Base-by-base conservation (phyloP, 1,139 yeast species). In the Sporopachydermia cereana region DNA sequence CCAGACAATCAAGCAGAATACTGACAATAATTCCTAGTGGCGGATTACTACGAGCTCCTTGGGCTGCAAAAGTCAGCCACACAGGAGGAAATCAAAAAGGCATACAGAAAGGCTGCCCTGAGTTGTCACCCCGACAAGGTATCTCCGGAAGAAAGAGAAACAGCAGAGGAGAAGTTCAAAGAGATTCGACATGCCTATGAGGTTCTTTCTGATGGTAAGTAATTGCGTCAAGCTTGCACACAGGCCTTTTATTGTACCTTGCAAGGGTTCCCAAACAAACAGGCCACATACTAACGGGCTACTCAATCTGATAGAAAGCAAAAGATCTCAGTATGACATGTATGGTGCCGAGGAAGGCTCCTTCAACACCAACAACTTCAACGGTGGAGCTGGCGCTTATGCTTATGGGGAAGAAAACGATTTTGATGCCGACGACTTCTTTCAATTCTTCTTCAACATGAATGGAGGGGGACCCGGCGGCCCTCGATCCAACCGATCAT, bases 61-160 rank as follows among this genome's bases (percentile, higher is more conserved):
- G 93, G 85, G 41, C 75, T 85, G 7, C 73, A 73, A 7, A 60
- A 72, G 18, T 69, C 75, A 21, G 93, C 95, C 4, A 64, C 81
- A 2, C 61, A 73, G 36, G 63, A 67, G 3, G 94, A 84, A 50
- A 82, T 85, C 57, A 79, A 81, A 53, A 77, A 74, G 60, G 91
- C 95, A 1, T 85, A 83, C 62, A 71, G 88, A 51, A 78, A 75
- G 52, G 69, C 81, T 46, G 95, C 95, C 12, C 68, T 85, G 45
- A 66, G 68, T 47, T 74, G 77, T 56, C 95, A 85, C 59, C 95
- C 95, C 0, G 95, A 85, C 58, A 85, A 85, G 59, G 89, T 75
- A 1, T 62, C 74, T 0, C 88, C 79, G 51, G 58, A 61, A 1
- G 76, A 75, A 47, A 71, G 93, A 46, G 79, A 69, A 23, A 75